Conservation (phyloP, 345 rosid genomes). For the Cardamine resedifolia region DNA sequence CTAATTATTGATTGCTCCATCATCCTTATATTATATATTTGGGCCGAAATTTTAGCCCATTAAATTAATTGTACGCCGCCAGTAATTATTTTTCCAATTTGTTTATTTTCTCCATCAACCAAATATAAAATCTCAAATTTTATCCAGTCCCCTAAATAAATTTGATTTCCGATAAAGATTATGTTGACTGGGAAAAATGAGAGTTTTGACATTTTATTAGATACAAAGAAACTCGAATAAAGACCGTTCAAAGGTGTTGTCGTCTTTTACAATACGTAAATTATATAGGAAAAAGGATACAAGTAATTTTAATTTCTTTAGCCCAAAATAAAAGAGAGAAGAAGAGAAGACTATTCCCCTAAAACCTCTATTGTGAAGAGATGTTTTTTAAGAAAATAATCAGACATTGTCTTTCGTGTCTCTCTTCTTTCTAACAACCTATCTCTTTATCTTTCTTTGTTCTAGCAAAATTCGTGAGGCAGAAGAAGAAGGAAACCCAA, state of each 20-base stretch:
- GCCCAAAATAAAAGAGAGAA: slow-evolving; percentile 20
- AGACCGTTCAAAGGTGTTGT: neutral
- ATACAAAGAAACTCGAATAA: slow-evolving; percentile 28
- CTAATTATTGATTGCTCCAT: neutral
- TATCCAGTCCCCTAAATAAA: too few relatives aligned
- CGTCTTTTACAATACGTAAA: slow-evolving; percentile 34
- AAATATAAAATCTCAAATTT: too few relatives aligned
- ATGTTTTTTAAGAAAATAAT: slow-evolving; percentile 17
- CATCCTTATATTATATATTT: neutral
- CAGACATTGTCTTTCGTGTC: slow-evolving; percentile 26
- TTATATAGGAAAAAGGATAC: slow-evolving; percentile 24
- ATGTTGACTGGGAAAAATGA: neutral
- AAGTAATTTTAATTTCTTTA: slow-evolving; percentile 25
- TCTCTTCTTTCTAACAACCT: slow-evolving; percentile 35
- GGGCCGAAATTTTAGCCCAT: slow-evolving; percentile 23
- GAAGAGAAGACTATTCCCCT: slow-evolving; percentile 14
- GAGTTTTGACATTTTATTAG: slow-evolving; percentile 26
- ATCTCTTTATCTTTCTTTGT: slow-evolving; percentile 28
- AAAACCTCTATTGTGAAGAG: slow-evolving; percentile 19
- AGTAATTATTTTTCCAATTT: neutral
- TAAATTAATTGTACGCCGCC: neutral
- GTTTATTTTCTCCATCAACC: neutral
- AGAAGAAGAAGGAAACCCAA: slow-evolving; percentile 16
- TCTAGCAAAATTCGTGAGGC: slow-evolving; percentile 27
- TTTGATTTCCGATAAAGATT: too few relatives aligned